A percentile compares a stretch with the other conserved stretches of the same genome.
Conservation (phyloP, 768 basidiomycete species). For the Trametes meyenii region DNA sequence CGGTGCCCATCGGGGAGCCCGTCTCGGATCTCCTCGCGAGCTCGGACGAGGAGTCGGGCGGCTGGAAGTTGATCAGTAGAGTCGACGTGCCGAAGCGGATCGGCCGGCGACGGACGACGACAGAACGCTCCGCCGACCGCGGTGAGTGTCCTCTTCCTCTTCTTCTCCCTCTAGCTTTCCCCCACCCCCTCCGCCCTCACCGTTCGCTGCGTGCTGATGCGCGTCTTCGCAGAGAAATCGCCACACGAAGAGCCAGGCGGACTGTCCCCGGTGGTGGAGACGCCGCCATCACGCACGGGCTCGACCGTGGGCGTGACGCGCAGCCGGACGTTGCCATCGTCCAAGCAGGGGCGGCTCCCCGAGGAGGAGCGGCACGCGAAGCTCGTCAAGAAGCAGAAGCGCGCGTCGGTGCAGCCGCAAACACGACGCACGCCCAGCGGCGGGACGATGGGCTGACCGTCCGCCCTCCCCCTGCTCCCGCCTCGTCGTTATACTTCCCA, state of each 20-base stretch:
- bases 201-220: slow-evolving; percentile 7
- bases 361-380: slow-evolving; percentile 43
- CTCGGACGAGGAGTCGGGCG: slow-evolving; percentile 49
- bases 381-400: slow-evolving; percentile 56
- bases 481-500: background rate
- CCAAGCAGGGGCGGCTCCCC: slow-evolving; percentile 33
- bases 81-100: slow-evolving; percentile 42
- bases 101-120: slow-evolving; percentile 59
- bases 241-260: slow-evolving; percentile 33
- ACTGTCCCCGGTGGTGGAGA: slow-evolving; percentile 54
- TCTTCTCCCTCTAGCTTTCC: too few species aligned
- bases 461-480: slow-evolving; percentile 2
- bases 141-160: too few species aligned
- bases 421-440: slow-evolving; percentile 24
- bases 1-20: slow-evolving; percentile 36
- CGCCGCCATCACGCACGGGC: slow-evolving; percentile 38
- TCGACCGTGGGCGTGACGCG: slow-evolving; percentile 48
- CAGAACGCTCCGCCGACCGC: slow-evolving; percentile 39
- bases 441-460: slow-evolving; percentile 17
- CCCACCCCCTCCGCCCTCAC: background rate
- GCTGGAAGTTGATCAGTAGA: slow-evolving; percentile 56
- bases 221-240: slow-evolving; percentile 30
- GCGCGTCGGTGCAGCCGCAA: slow-evolving; percentile 48
- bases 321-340: slow-evolving; percentile 67
- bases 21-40: slow-evolving; percentile 29